phyloP scores from a whole-genome alignment of 192 early-diverging fungal genomes.

The Podila epigama region DNA sequence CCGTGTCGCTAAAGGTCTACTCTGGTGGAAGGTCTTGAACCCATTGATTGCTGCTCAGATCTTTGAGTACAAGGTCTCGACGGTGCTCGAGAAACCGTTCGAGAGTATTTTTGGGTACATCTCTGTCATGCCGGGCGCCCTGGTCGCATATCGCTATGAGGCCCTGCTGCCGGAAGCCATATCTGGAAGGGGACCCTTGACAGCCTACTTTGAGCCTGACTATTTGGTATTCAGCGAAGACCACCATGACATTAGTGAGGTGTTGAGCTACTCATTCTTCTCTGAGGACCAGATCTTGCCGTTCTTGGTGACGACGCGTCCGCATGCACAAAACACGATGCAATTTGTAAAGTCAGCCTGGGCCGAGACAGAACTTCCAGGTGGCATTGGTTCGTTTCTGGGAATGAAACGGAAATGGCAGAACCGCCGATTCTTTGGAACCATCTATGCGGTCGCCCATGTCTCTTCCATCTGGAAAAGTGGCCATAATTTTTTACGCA shows the following conservation, averaged over 20 bases:
- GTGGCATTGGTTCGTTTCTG: conserved; percentile 32
- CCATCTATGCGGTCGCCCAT: conserved; percentile 43
- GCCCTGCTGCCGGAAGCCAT: conserved; percentile 36
- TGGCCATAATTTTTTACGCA: conserved; percentile 29
- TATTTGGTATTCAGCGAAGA: conserved; percentile 45
- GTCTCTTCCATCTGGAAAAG: conserved; percentile 35
- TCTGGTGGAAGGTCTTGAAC: conserved; percentile 49
- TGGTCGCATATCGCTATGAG: conserved; percentile 42
- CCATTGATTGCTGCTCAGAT: conserved; percentile 44
- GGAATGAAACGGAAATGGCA: conserved; percentile 52
- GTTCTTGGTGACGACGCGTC: conserved; percentile 27
- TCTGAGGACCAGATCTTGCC: conserved; percentile 50
- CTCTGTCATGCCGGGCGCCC: conserved; percentile 42
- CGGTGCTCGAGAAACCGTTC: conserved; percentile 42
- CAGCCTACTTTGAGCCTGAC: conserved; percentile 44
- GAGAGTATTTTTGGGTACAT: conserved; percentile 50
- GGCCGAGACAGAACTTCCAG: conserved; percentile 43
- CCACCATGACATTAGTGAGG: conserved; percentile 35
- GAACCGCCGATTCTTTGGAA: conserved; percentile 41
- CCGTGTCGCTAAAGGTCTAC: conserved; percentile 37
- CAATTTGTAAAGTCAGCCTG: conserved; percentile 44
- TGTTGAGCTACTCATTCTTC: conserved; percentile 38
- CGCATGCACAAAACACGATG: conserved; percentile 30
- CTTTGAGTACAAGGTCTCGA: conserved; percentile 48
- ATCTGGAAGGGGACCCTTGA: conserved; percentile 44